Percentiles rank a stretch among this genome's conserved stretches.
Evolutionary conservation across 1,284 basidiomycete genomes (phyloP).

Genomic region (Ceratobasidium theobromae): DNA sequence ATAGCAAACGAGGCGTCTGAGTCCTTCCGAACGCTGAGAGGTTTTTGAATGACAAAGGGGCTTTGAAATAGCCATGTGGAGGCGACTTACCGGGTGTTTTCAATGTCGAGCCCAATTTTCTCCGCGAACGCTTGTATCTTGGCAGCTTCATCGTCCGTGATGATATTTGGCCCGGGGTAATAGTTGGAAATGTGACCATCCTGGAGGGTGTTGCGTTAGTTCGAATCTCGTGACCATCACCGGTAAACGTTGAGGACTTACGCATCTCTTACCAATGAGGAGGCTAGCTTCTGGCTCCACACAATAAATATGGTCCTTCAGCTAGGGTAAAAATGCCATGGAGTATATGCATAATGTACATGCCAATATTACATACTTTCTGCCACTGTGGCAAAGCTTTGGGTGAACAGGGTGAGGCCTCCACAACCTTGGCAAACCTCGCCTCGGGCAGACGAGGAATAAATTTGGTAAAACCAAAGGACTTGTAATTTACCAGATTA

Average conservation of each 20-base stretch:
- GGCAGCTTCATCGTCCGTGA: conserved; percentile 72
- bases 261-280: conserved; percentile 72
- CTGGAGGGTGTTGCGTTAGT: neutral
- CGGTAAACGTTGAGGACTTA: conserved; percentile 2
- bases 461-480: conserved; percentile 82
- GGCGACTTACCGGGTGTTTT: conserved; percentile 71
- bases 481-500: conserved; percentile 76
- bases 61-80: conserved; percentile 1
- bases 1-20: conserved; percentile 57
- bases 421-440: conserved; percentile 64
- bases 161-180: conserved; percentile 65
- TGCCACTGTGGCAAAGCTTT: conserved; percentile 63
- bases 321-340: conserved; percentile 44
- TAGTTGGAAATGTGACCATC: conserved; percentile 80
- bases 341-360: neutral
- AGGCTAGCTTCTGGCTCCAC: conserved; percentile 61
- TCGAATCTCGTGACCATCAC: neutral
- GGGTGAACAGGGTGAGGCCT: conserved; percentile 57
- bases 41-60: neutral
- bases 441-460: conserved; percentile 63
- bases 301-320: conserved; percentile 72
- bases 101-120: conserved; percentile 65
- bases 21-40: conserved; percentile 64
- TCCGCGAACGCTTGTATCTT: conserved; percentile 73
- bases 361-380: no score